Evolutionary conservation across 345 rosid species (phyloP), one percentile per base, ranked within the genome.

Genomic region (Gossypium australe): DNA sequence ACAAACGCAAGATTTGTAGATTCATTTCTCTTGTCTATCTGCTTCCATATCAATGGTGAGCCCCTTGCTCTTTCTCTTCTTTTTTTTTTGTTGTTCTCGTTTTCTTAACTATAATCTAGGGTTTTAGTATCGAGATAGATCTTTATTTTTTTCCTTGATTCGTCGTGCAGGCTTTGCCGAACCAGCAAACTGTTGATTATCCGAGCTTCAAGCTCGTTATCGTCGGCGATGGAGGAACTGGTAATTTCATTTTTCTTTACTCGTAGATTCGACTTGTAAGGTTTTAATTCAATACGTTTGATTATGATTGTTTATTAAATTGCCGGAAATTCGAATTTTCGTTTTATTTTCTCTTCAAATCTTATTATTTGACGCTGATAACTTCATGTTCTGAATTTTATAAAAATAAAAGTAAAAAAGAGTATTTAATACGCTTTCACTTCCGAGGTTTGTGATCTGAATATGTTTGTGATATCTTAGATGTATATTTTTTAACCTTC

Each of bases 171-270:
- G 95, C 98, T 76, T 73, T 93, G 64, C 94, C 89, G 2, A 89
- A 87, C 62, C 97, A 84, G 78, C 88, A 79, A 73, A 85, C 88
- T 41, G 94, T 93, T 1, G 83, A 85, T 75, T 82, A 91, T 71
- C 97, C 96, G 60, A 85, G 84, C 85, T 94, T 93, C 90, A 94
- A 94, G 88, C 98, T 94, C 41, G 94, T 94, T 38, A 85, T 94
- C 70, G 99, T 94, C 10, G 99, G 99, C 22, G 97, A 94, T 67
- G 90, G 90, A 7, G 98, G 98, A 56, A 94, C 98, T 38, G 98
- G 98, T 94, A 85, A 51, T 24, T 63, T 20, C 27, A 11, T 7
- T 22, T 56, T 60, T 9, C 14, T 13, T 56, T 10, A 1, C 22
- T 44, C 17, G 25, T 14, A 27, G 41, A 7, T 43, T 41, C 9